Evolutionary conservation across 2,329 filamentous ascomycete species (phyloP).

Genomic region (Lasiodiplodia citricola): DNA sequence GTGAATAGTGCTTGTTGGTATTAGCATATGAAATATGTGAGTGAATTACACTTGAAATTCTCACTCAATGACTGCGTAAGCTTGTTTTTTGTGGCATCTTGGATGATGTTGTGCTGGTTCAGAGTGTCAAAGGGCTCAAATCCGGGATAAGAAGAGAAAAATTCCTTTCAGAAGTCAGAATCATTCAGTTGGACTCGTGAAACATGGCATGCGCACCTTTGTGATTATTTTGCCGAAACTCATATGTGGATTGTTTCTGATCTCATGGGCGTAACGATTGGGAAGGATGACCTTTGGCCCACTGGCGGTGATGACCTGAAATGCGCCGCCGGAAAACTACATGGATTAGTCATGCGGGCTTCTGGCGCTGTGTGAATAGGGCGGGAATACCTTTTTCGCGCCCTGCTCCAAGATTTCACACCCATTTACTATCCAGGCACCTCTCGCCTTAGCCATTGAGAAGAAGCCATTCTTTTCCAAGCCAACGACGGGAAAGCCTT

Average conservation of each 20-base stretch:
- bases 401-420: neutral
- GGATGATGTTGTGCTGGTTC: constrained; percentile 5
- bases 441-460: constrained; percentile 6
- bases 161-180: constrained; percentile 1
- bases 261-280: constrained; percentile 14
- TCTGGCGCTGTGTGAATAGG: neutral
- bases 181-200: neutral
- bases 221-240: constrained; percentile 5
- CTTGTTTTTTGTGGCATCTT: constrained; percentile 10
- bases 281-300: constrained; percentile 18
- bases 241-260: constrained; percentile 19
- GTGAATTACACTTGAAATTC: neutral
- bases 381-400: neutral
- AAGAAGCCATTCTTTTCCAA: constrained; percentile 1
- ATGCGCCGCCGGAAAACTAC: neutral
- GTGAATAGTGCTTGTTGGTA: neutral
- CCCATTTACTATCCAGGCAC: constrained; percentile 7
- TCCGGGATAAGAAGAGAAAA: constrained; percentile 13
- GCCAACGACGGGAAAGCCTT: constrained; percentile 1
- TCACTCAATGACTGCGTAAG: constrained; percentile 16
- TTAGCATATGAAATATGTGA: neutral
- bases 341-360: neutral
- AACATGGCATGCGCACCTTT: neutral
- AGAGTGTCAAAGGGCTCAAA: constrained; percentile 6
- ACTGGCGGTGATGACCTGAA: constrained; percentile 14